A percentile compares a stretch with the other conserved stretches of the same genome.
These are phyloP conservation scores for Tolypocladium pustulatum DNA, from an alignment of 2,329 filamentous ascomycete genomes.

Conservation along the genomic window DNA sequence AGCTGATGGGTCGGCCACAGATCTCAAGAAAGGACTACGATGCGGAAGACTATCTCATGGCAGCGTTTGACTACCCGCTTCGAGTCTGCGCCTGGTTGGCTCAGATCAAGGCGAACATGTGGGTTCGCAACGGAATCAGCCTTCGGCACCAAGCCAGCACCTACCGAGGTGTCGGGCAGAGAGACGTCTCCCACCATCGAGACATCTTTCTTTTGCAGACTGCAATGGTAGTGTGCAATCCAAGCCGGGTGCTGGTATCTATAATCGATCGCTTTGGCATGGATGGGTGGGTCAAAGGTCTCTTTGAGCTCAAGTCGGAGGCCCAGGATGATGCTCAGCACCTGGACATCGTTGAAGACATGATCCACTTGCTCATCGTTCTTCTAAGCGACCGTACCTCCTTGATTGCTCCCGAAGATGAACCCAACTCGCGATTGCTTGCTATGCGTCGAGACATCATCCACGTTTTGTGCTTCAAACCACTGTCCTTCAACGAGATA, in stretches of 20 bases:
- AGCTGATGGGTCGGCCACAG: conserved; percentile 48
- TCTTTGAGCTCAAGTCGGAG: conserved; percentile 61
- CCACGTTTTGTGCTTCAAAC: conserved; percentile 93
- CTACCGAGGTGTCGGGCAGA: conserved; percentile 78
- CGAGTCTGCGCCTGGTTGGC: conserved; percentile 93
- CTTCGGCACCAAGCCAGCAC: conserved; percentile 89
- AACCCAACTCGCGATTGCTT: conserved; percentile 52
- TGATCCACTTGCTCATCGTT: conserved; percentile 87
- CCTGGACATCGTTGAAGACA: conserved; percentile 88
- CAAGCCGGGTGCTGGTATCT: conserved; percentile 73
- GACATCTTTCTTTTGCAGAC: conserved; percentile 93
- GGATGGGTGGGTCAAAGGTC: conserved; percentile 74
- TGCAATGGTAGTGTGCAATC: conserved; percentile 76
- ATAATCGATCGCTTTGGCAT: conserved; percentile 89
- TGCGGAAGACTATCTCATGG: conserved; percentile 72
- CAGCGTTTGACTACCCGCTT: conserved; percentile 85
- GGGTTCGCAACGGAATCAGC: conserved; percentile 96
- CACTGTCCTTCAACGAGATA: conserved; percentile 88
- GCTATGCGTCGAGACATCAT: conserved; percentile 82
- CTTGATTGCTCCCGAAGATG: conserved; percentile 58
- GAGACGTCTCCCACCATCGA: conserved; percentile 87
- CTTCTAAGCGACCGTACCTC: conserved; percentile 81
- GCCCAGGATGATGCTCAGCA: conserved; percentile 81
- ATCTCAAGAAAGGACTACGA: conserved; percentile 46
- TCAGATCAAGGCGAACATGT: conserved; percentile 97